These are phyloP conservation scores for Russula lepida DNA, from an alignment of 768 basidiomycete genomes.

Conservation along the genomic window DNA sequence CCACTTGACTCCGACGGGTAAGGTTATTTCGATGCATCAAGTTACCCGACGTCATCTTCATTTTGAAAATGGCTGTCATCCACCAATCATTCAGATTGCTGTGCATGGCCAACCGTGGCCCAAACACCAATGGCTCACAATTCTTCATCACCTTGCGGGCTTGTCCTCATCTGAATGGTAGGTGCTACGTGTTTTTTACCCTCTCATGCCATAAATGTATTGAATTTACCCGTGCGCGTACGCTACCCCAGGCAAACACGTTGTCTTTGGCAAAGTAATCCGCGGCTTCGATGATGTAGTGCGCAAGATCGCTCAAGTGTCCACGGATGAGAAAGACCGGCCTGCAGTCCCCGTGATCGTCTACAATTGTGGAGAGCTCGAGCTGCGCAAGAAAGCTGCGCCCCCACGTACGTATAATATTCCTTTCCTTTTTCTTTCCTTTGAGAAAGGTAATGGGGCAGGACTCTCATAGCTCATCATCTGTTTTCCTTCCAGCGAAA, in stretches of 20 bases:
- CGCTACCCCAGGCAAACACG: constrained; percentile 46
- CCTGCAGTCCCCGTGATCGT: constrained; percentile 62
- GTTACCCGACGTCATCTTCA: not conserved
- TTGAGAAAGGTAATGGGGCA: not conserved
- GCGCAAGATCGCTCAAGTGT: constrained; percentile 49
- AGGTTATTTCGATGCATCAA: not conserved
- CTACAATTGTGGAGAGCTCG: constrained; percentile 77
- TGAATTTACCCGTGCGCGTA: constrained; percentile 24
- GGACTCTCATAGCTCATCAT: not conserved
- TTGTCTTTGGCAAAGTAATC: constrained; percentile 44
- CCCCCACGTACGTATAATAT: constrained; percentile 19
- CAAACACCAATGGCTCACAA: constrained; percentile 79
- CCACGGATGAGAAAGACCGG: constrained; percentile 67
- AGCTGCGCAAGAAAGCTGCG: constrained; percentile 43
- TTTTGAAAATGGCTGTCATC: not conserved
- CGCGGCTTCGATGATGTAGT: constrained; percentile 55
- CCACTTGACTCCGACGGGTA: constrained; percentile 59
- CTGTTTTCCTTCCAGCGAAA: not conserved
- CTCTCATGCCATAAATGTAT: constrained; percentile 27
- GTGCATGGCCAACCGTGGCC: constrained; percentile 86
- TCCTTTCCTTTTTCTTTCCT: not conserved
- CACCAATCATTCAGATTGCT: constrained; percentile 42
- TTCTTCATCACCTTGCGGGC: constrained; percentile 79
- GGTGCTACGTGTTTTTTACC: constrained; percentile 30
- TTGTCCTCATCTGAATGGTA: constrained; percentile 68